Conservation (phyloP, 352 stramenopile genomes). For the Pythium guiyangense region DNA sequence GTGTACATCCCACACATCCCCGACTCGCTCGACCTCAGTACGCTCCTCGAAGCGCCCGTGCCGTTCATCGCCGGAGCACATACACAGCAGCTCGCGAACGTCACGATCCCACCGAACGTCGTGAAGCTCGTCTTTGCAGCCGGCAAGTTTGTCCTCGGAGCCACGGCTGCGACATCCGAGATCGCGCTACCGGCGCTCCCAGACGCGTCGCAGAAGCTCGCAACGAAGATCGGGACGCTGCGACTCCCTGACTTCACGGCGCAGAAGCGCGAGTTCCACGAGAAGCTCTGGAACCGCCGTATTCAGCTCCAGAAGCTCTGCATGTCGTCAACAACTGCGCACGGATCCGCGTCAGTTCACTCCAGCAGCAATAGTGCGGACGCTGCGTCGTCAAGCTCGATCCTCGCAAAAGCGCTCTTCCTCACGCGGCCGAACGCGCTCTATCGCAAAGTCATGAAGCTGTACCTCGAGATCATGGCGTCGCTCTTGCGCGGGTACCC, state of each 20-base stretch:
- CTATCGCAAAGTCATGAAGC: conserved; percentile 25
- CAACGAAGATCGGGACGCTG: conserved; percentile 13
- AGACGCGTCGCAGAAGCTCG: conserved; percentile 9
- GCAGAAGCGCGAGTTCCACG: conserved; percentile 34
- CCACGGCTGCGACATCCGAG: neutral
- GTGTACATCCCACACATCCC: conserved; percentile 50
- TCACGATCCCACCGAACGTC: conserved; percentile 30
- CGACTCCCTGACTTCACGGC: conserved; percentile 21
- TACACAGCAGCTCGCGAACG: conserved; percentile 24
- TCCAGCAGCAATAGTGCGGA: neutral
- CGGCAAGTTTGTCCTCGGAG: conserved; percentile 19
- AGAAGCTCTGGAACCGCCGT: conserved; percentile 40
- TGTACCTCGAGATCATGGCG: conserved; percentile 20
- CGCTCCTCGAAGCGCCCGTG: conserved; percentile 45
- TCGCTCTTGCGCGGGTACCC: conserved; percentile 16
- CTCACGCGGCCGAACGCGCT: conserved; percentile 18
- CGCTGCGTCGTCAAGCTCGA: neutral
- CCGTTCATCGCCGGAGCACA: conserved; percentile 46
- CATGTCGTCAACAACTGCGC: conserved; percentile 10
- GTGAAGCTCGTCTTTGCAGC: conserved; percentile 33
- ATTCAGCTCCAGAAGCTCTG: conserved; percentile 46
- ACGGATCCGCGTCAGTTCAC: neutral
- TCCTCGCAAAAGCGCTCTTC: conserved; percentile 13
- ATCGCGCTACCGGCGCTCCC: conserved; percentile 13
- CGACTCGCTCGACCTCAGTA: conserved; percentile 41